Percentiles rank a stretch among this genome's conserved stretches.
These are phyloP conservation scores for Alternaria conjuncta DNA, from an alignment of 2,329 filamentous ascomycete genomes.

Conservation along the genomic window DNA sequence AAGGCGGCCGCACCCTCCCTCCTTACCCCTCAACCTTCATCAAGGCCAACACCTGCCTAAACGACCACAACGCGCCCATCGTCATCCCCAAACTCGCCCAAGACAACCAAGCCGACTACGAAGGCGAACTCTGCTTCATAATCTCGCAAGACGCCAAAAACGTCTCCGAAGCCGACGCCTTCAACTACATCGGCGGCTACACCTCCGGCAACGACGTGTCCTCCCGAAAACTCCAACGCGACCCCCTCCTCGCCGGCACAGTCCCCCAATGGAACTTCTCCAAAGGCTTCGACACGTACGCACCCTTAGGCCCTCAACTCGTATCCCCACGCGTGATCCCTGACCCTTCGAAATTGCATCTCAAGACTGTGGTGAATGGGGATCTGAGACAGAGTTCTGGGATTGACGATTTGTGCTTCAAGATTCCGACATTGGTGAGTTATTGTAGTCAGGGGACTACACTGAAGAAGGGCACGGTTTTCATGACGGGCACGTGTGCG, in stretches of 20 bases:
- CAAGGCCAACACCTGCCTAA: slow-evolving; percentile 53
- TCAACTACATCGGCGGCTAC: slow-evolving; percentile 61
- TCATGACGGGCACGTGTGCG: slow-evolving; percentile 57
- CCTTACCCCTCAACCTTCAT: slow-evolving; percentile 60
- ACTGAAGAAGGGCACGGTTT: slow-evolving; percentile 56
- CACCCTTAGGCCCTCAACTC: slow-evolving; percentile 60
- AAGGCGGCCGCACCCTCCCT: slow-evolving; percentile 59
- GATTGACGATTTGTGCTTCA: slow-evolving; percentile 58
- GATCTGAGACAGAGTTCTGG: slow-evolving; percentile 56
- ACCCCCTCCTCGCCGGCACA: slow-evolving; percentile 56
- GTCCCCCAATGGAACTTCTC: slow-evolving; percentile 65
- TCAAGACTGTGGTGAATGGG: slow-evolving; percentile 59
- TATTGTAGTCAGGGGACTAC: slow-evolving; percentile 56
- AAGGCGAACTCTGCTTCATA: slow-evolving; percentile 53
- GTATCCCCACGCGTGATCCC: slow-evolving; percentile 53
- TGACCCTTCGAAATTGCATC: slow-evolving; percentile 52
- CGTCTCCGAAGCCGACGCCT: slow-evolving; percentile 53
- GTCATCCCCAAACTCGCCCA: slow-evolving; percentile 58
- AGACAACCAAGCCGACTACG: slow-evolving; percentile 55
- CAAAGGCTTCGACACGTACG: slow-evolving; percentile 64
- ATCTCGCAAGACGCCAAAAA: slow-evolving; percentile 61
- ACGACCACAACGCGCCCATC: slow-evolving; percentile 52
- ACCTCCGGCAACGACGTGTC: slow-evolving; percentile 63
- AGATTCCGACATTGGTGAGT: slow-evolving; percentile 53
- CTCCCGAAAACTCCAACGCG: slow-evolving; percentile 59